Evolutionary conservation across 192 early-diverging fungal species (phyloP), one percentile per base, ranked within the genome.

Genomic region (Geosiphon pyriformis): DNA sequence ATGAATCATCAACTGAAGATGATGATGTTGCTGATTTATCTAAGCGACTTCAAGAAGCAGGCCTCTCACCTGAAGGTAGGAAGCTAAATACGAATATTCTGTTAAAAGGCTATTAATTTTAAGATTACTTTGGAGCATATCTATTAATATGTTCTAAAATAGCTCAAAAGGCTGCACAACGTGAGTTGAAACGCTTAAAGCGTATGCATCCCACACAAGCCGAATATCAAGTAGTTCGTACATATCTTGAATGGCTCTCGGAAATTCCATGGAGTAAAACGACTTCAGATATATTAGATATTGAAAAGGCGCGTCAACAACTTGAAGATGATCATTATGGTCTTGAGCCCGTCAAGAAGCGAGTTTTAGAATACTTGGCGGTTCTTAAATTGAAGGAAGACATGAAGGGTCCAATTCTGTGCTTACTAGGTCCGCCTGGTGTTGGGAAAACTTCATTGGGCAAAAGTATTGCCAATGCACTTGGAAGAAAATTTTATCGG

Each of bases 391-490:
- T 91, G 33, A 84, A 88, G 47, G 81, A 75, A 4, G 82, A 86
- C 70, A 65, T 93, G 33, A 83, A 83, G 56, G 91, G 88, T 0
- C 89, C 89, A 18, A 94, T 94, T 48, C 62, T 94, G 33, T 91
- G 89, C 61, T 80, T 86, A 51, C 75, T 83, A 56, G 90, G 89
- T 20, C 81, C 84, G 25, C 76, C 76, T 55, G 78, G 80, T 61
- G 83, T 84, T 4, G 92, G 92, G 11, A 94, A 94, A 74, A 94
- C 92, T 0, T 87, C 85, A 49, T 70, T 94, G 2, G 92, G 91
- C 22, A 84, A 87, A 67, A 88, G 85, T 1, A 90, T 94, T 65
- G 92, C 91, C 0, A 77, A 71, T 26, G 85, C 92, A 0, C 73
- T 94, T 56, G 82, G 82, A 2, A 76, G 92, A 7, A 83, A 90